These are phyloP conservation scores for Calamus simplicifolius DNA, from an alignment of 176 grass and related monocot genomes.

Conservation along the genomic window DNA sequence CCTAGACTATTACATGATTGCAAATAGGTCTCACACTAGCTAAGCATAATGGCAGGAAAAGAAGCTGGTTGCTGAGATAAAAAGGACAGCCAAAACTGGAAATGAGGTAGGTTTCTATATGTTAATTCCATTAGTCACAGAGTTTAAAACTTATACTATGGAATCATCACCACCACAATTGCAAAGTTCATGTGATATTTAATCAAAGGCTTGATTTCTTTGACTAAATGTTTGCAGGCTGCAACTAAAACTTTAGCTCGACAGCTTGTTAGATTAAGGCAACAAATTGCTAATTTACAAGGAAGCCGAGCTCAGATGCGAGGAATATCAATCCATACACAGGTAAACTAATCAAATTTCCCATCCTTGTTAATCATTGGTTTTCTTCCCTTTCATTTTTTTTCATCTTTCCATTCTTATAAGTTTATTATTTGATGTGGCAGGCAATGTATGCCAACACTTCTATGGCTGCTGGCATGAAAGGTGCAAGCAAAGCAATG, in stretches of 20 bases:
- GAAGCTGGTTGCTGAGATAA: conserved; percentile 86
- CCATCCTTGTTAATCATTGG: conserved; percentile 1
- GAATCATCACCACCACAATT: no score
- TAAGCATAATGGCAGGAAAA: conserved; percentile 60
- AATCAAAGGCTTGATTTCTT: background rate
- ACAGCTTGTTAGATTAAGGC: conserved; percentile 86
- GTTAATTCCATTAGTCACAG: conserved; percentile 10
- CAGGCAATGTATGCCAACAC: conserved; percentile 91
- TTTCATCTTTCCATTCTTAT: conserved; percentile 10
- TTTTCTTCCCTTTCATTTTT: conserved; percentile 15
- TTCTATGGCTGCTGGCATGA: conserved; percentile 79
- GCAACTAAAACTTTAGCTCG: conserved; percentile 81
- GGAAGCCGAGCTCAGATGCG: conserved; percentile 81
- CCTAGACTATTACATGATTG: no score
- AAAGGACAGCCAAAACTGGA: conserved; percentile 96
- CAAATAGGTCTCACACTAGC: no score
- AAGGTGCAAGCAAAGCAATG: conserved; percentile 86
- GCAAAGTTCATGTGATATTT: no score
- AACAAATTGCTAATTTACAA: conserved; percentile 93
- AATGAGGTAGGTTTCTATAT: conserved; percentile 58
- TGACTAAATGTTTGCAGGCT: conserved; percentile 33
- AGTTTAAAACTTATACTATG: no score
- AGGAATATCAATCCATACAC: conserved; percentile 82
- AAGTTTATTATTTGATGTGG: conserved; percentile 3
- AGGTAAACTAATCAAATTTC: conserved; percentile 35